Conservation (phyloP, 1,284 basidiomycete species). For the Cutaneotrichosporon sp. region DNA sequence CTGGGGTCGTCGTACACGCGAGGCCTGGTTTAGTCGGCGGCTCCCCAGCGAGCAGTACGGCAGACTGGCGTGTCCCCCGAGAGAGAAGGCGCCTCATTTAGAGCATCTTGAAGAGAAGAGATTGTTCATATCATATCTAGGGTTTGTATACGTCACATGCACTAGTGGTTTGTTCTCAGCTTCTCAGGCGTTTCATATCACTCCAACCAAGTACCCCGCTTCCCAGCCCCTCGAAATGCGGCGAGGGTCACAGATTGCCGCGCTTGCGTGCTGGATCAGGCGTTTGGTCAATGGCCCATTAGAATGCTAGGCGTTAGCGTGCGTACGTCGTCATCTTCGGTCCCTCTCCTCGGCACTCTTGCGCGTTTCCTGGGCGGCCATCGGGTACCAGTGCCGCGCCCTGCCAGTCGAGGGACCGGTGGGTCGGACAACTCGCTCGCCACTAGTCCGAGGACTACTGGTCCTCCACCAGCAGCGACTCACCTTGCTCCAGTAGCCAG, state of each 20-base stretch:
- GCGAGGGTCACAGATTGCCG: neutral
- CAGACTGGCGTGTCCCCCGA: no score
- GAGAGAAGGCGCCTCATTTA: no score
- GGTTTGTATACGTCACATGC: neutral
- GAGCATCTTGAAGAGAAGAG: neutral
- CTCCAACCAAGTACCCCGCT: neutral
- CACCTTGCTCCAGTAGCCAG: constrained; percentile 41
- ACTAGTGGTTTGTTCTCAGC: neutral
- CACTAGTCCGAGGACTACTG: no score
- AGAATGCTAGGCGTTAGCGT: constrained; percentile 2
- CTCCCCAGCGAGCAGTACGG: no score
- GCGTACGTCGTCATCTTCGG: neutral
- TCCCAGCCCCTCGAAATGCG: no score
- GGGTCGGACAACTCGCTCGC: no score
- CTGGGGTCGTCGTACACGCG: no score
- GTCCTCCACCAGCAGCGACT: neutral
- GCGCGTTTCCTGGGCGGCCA: neutral
- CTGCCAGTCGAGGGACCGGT: neutral
- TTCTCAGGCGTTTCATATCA: neutral
- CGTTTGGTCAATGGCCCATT: neutral
- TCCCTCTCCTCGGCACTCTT: neutral
- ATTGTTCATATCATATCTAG: neutral
- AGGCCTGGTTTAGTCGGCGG: no score
- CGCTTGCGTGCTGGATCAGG: no score
- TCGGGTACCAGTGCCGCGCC: neutral